Conservation (phyloP, 176 grass and related monocot genomes). For the Eragrostis curvula region DNA sequence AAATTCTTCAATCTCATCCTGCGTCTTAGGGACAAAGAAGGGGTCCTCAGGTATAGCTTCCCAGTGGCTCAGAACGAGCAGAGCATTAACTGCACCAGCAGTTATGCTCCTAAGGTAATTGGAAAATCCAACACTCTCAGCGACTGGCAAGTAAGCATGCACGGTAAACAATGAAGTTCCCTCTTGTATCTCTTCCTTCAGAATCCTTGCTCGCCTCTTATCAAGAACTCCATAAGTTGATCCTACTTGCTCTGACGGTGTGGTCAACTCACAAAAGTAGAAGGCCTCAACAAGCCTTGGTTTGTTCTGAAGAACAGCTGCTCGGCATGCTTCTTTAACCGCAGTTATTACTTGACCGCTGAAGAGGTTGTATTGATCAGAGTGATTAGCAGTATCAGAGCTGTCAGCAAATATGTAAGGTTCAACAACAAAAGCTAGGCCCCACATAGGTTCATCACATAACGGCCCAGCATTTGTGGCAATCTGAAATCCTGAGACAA, state of each 20-base stretch:
- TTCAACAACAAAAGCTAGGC: conserved; percentile 79
- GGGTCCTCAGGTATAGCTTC: conserved; percentile 75
- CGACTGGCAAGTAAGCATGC: conserved; percentile 78
- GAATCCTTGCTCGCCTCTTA: conserved; percentile 76
- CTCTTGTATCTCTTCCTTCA: conserved; percentile 93
- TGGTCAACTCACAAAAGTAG: conserved; percentile 88
- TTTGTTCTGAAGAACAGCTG: conserved; percentile 82
- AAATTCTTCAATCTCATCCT: conserved; percentile 89
- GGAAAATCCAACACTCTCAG: conserved; percentile 79
- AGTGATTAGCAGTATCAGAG: conserved; percentile 53
- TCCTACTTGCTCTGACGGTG: conserved; percentile 66
- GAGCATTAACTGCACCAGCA: conserved; percentile 76
- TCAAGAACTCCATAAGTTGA: conserved; percentile 73
- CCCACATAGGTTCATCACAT: conserved; percentile 95
- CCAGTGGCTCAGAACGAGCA: conserved; percentile 91
- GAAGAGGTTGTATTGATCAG: conserved; percentile 80
- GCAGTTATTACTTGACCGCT: conserved; percentile 86
- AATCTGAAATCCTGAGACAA: conserved; percentile 90
- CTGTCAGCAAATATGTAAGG: conserved; percentile 69
- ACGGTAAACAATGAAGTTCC: conserved; percentile 79
- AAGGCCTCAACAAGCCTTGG: conserved; percentile 86
- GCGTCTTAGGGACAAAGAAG: conserved; percentile 81
- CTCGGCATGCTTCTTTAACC: conserved; percentile 87
- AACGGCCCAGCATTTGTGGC: conserved; percentile 79
- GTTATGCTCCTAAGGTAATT: conserved; percentile 71